Evolutionary conservation across 2,329 filamentous ascomycete species (phyloP), one percentile per base, ranked within the genome.

Genomic region (Trichothecium sympodiale): DNA sequence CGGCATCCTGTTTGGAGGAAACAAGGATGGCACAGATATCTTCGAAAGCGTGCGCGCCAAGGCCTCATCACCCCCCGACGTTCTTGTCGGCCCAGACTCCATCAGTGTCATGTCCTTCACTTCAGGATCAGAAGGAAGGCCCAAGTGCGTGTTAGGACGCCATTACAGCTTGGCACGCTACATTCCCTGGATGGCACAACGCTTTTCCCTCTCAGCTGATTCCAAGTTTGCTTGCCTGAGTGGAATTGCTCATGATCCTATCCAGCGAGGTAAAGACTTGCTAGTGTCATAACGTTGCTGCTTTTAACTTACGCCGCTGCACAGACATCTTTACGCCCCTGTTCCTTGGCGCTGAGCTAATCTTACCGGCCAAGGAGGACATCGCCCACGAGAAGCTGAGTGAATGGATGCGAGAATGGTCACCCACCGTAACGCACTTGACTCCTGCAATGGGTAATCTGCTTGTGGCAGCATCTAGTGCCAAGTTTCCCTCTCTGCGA

Each of bases 141-240:
- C 86, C 25, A 94, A 94, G 65, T 86, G 86, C 46, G 89, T 96
- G 10, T 71, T 78, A 38, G 88, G 89, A 1, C 74, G 89, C 12
- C 89, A 96, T 59, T 96, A 82, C 61, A 83, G 77, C 34, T 64
- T 96, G 41, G 74, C 86, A 2, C 79, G 82, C 48, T 96, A 94
- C 62, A 93, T 89, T 52, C 77, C 80, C 15, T 96, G 87, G 88
- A 96, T 96, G 89, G 77, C 85, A 0, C 64, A 91, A 59, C 76
- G 67, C 3, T 96, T 96, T 56, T 67, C 76, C 33, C 67, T 93
- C 33, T 79, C 75, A 1, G 68, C 77, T 8, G 70, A 84, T 29
- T 80, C 80, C 53, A 74, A 71, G 43, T 95, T 94, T 52, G 86
- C 87, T 3, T 79, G 88, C 64, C 68, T 95, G 7, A 82, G 74